These are phyloP conservation scores for Neurospora sp. DNA, from an alignment of 495 filamentous ascomycete species.

Conservation along the genomic window DNA sequence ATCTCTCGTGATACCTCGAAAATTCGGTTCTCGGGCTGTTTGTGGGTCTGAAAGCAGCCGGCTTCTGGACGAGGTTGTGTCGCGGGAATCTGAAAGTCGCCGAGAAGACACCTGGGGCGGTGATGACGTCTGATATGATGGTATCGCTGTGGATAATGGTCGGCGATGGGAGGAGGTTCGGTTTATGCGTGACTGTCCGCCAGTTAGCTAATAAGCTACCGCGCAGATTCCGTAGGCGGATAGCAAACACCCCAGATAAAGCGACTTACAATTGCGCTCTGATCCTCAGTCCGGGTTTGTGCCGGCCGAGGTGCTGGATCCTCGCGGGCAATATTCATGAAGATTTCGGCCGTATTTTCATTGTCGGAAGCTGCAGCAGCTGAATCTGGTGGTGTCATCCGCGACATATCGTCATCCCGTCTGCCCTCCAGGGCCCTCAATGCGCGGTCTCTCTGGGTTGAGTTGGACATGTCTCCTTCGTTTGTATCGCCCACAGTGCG, in stretches of 20 bases:
- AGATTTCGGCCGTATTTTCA: constrained; percentile 43
- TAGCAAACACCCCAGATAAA: neutral
- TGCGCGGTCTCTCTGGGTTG: constrained; percentile 38
- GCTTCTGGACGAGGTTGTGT: constrained; percentile 19
- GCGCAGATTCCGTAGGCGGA: neutral
- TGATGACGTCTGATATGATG: constrained; percentile 28
- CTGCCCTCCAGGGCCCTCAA: constrained; percentile 40
- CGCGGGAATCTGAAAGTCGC: constrained; percentile 38
- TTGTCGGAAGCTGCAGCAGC: constrained; percentile 29
- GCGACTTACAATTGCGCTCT: constrained; percentile 32
- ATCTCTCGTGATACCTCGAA: neutral
- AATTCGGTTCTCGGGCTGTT: constrained; percentile 15
- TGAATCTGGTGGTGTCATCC: constrained; percentile 32
- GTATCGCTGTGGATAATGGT: constrained; percentile 34
- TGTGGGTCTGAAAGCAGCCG: constrained; percentile 23
- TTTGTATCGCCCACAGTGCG: constrained; percentile 25
- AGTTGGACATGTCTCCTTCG: constrained; percentile 28
- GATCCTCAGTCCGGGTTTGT: constrained; percentile 20
- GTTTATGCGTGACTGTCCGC: constrained; percentile 29
- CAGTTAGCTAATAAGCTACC: constrained; percentile 2
- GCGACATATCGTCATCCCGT: constrained; percentile 26
- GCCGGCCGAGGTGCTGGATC: constrained; percentile 27
- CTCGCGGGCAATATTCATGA: constrained; percentile 43
- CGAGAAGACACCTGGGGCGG: constrained; percentile 25
- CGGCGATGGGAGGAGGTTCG: constrained; percentile 28